Base-by-base conservation (phyloP, 768 basidiomycete species). In the Tricholoma hemisulphureum region DNA sequence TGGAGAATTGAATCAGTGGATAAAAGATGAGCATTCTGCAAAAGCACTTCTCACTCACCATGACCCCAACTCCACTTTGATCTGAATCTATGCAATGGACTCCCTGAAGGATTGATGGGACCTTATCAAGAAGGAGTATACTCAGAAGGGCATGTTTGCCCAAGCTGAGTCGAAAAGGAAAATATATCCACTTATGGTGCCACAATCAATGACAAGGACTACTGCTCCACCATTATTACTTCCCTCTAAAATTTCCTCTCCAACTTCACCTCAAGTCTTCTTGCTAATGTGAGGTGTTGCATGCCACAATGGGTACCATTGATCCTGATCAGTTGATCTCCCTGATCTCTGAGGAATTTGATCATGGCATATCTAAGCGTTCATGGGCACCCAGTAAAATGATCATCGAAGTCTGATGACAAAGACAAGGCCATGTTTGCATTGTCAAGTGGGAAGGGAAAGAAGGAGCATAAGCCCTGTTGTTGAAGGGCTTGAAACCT, bases 111-210 rank as follows among this genome's bases (percentile, higher is more conserved):
- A 31, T 31, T 10, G 29, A 31, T 31, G 29, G 29, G 29, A 31
- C 29, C 29, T 31, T 5, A 31, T 31, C 29, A 31, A 5, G 29
- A 31, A 31, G 29, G 29, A 31, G 10, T 31, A 64, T 59, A 67
- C 71, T 6, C 58, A 69, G 49, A 72, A 71, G 55, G 61, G 67
- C 29, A 57, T 66, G 23, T 70, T 64, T 52, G 68, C 62, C n/a
- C 64, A 71, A 46, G 63, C 68, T 3, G 66, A 68, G 10, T 39
- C 72, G 21, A 67, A 29, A 53, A 55, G 21, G 67, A 73, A 49
- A 62, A 71, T 43, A 56, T 71, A 10, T 62, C 62, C 3, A 26
- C 66, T 24, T 62, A 69, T 1, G 71, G 70, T 35, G 72, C 72
- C 16, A 29, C 49, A 24, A 61, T 68, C 50, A 59, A 53, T 13